phyloP scores from a whole-genome alignment of 2,329 filamentous ascomycete genomes.

The Chrysosporium queenslandicum region DNA sequence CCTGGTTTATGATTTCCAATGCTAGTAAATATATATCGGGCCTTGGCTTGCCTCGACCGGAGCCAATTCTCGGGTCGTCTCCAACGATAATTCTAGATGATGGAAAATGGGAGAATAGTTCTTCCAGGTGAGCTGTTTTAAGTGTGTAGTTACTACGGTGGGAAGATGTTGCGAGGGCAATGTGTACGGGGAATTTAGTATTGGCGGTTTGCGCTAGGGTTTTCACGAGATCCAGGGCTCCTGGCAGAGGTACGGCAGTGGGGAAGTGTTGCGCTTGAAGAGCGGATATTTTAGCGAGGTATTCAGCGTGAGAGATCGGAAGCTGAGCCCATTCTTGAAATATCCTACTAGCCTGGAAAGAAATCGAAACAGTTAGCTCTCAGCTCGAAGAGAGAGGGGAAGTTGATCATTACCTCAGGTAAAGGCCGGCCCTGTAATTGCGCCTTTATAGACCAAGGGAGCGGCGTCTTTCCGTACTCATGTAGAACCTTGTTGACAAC shows the following conservation, averaged over 20 bases:
- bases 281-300: slow-evolving; percentile 47
- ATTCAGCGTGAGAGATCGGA: slow-evolving; percentile 63
- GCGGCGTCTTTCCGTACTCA: slow-evolving; percentile 58
- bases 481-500: slow-evolving; percentile 74
- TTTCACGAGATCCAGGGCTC: slow-evolving; percentile 58
- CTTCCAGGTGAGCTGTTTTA: slow-evolving; percentile 54
- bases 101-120: slow-evolving; percentile 53
- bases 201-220: slow-evolving; percentile 28
- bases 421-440: slow-evolving; percentile 62
- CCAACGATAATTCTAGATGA: slow-evolving; percentile 65
- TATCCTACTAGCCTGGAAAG: slow-evolving; percentile 46
- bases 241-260: slow-evolving; percentile 63
- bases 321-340: slow-evolving; percentile 77
- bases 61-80: slow-evolving; percentile 67
- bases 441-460: slow-evolving; percentile 95
- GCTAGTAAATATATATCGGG: slow-evolving; percentile 92
- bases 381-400: not conserved
- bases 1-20: slow-evolving; percentile 70
- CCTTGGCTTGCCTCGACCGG: slow-evolving; percentile 81
- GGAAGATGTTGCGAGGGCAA: slow-evolving; percentile 79
- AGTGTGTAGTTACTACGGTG: slow-evolving; percentile 61
- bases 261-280: slow-evolving; percentile 67
- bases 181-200: slow-evolving; percentile 48
- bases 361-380: not conserved
- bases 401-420: slow-evolving; percentile 43